Evolutionary conservation across 306 rosid species (phyloP), one percentile per base, ranked within the genome.

Genomic region (Purshia tridentata): DNA sequence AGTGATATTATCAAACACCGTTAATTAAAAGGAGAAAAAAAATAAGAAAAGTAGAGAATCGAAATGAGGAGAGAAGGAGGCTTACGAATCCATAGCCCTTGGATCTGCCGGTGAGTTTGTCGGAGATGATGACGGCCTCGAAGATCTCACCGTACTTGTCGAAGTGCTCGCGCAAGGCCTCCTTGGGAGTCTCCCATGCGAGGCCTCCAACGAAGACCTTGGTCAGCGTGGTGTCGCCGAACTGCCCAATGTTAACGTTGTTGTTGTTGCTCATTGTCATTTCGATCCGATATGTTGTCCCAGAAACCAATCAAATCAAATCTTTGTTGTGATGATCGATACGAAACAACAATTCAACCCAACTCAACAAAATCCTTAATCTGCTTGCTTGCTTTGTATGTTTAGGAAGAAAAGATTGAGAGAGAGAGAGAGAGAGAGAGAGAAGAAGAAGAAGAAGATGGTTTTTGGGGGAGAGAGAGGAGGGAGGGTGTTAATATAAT

Each of bases 51-150:
- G 16, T 6, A 3, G 8, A 19, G 0, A 0, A 39, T 15, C 5
- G 6, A 37, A 49, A 20, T 19, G 5, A 14, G 1, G 6, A 42
- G 2, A 0, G 11, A 37, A 6, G 2, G 5, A 59, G 8, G 80
- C 97, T 77, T 80, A 92, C 97, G 68, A 92, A 92, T 73, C 97
- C 97, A 67, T 92, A 92, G 82, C 97, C 97, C 83, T 92, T 92
- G 91, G 97, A 92, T 89, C 92, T 84, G 83, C 87, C 96, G 29
- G 93, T 92, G 67, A 81, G 59, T 75, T 92, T 92, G 50, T 92
- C 97, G n/a, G 84, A 84, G 80, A 92, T 92, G 77, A 92, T 86
- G 77, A 92, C 97, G 12, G 97, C 97, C 76, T 92, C 97, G 9
- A 92, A 84, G 85, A 92, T 89, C 78, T 92, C 88, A 4, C 97